Percentiles rank a stretch among this genome's conserved stretches.
phyloP scores from a whole-genome alignment of 2,329 filamentous ascomycete species.

The Nectriaceae sp. region DNA sequence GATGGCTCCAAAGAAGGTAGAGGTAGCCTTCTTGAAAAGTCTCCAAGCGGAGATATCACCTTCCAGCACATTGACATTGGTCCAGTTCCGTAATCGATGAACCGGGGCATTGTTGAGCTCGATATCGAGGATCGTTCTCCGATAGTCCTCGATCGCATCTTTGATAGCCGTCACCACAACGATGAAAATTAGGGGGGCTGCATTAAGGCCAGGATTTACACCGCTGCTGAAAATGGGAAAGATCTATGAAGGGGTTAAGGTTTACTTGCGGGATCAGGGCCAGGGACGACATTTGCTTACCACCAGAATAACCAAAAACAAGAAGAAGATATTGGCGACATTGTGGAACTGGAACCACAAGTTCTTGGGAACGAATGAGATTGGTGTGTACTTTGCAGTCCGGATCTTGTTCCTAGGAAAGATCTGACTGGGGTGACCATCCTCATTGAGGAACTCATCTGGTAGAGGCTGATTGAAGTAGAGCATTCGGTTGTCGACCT shows the following conservation, averaged over 20 bases:
- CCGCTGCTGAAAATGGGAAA: conserved; percentile 97
- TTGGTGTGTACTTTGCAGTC: conserved; percentile 93
- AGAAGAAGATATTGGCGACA: conserved; percentile 96
- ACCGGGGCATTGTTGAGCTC: conserved; percentile 96
- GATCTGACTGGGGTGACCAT: conserved; percentile 69
- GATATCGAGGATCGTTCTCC: conserved; percentile 86
- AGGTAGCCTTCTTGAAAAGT: conserved; percentile 84
- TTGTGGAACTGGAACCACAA: conserved; percentile 98
- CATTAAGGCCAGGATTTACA: conserved; percentile 83
- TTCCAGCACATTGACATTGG: conserved; percentile 89
- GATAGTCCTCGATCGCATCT: conserved; percentile 93
- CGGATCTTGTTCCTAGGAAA: conserved; percentile 95
- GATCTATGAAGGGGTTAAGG: conserved; percentile 59
- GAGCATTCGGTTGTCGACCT: conserved; percentile 56
- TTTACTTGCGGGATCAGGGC: conserved; percentile 7
- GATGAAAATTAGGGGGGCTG: conserved; percentile 92
- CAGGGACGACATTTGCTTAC: conserved; percentile 58
- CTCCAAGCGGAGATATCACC: conserved; percentile 88
- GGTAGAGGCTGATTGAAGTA: conserved; percentile 90
- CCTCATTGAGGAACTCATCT: conserved; percentile 72
- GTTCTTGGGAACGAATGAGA: conserved; percentile 96
- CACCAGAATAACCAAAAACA: conserved; percentile 91
- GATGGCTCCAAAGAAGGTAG: conserved; percentile 58
- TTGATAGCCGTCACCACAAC: conserved; percentile 86
- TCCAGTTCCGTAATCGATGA: conserved; percentile 83